phyloP scores from a whole-genome alignment of 768 basidiomycete genomes.

The Rhizopogon vesiculosus region DNA sequence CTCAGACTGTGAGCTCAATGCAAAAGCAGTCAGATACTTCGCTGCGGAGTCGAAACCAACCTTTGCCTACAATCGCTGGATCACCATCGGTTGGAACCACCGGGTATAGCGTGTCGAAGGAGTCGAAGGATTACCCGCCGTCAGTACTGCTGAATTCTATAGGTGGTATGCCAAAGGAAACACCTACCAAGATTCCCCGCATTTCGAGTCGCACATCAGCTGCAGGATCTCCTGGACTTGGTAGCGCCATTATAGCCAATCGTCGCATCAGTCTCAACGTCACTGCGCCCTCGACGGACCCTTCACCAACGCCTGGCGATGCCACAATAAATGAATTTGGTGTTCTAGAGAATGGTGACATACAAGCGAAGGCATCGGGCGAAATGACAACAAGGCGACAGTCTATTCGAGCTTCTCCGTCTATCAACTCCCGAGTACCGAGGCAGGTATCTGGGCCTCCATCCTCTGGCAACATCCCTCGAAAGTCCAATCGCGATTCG shows the following conservation, averaged over 20 bases:
- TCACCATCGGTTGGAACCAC: constrained; percentile 82
- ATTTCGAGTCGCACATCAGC: constrained; percentile 84
- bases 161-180: constrained; percentile 64
- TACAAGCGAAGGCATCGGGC: constrained; percentile 36
- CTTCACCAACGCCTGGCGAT: constrained; percentile 51
- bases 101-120: constrained; percentile 47
- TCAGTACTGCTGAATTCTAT: constrained; percentile 49
- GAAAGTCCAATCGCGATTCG: constrained; percentile 75
- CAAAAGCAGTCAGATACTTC: constrained; percentile 85
- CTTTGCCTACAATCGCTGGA: constrained; percentile 85
- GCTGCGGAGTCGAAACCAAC: constrained; percentile 64
- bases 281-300: constrained; percentile 53
- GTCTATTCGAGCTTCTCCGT: constrained; percentile 64
- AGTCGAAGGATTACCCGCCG: constrained; percentile 51
- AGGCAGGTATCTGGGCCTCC: constrained; percentile 54
- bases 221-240: constrained; percentile 65
- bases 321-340: constrained; percentile 72
- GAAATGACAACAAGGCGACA: constrained; percentile 41
- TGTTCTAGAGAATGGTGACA: constrained; percentile 62
- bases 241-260: constrained; percentile 48
- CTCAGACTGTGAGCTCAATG: constrained; percentile 83
- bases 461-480: constrained; percentile 43
- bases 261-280: constrained; percentile 67
- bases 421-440: constrained; percentile 53
- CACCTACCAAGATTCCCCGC: constrained; percentile 90